Base-by-base conservation (phyloP, 768 basidiomycete genomes). In the Mycena sanguinolenta region DNA sequence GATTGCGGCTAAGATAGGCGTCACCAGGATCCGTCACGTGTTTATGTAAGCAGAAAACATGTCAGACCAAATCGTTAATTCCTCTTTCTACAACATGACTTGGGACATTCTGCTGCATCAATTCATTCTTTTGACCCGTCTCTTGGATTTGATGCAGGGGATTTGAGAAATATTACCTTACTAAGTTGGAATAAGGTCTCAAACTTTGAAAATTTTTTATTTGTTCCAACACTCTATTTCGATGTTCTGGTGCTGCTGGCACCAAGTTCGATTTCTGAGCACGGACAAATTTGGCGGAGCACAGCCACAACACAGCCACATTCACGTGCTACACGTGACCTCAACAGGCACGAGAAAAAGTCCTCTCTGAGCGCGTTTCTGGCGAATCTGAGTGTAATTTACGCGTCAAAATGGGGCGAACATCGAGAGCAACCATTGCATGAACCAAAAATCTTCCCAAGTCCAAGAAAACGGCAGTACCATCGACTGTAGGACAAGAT, bases 381-480 rank as follows among this genome's bases (percentile, higher is more conserved):
- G 36, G 57, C n/a, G 36, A 12, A 2, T 39, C 13, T 1, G 10
- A n/a, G 23, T 14, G 13, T 14, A 23, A 25, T 58, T 39, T 39
- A 39, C 57, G 36, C 36, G 57, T 58, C 57, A 58, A 58, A 58
- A 58, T 58, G 36, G n/a, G 7, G 12, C 21, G 36, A 14, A 58
- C 2, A 23, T n/a, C 57, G 4, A 38, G 16, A 23, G 57, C 36
- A 3, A 32, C 27, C 5, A 1, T 27, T 17, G 23, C 36, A 0
- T n/a, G n/a, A 3, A 58, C 57, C 12, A 27, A 25, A n/a, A 58
- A 58, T 36, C 57, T 58, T 12, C 17, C 32, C 57, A 58, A 39
- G 23, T 25, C 12, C 30, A 32, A 55, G 30, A 55, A 32, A 34
- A 55, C 6, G 4, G 36, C n/a, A 38, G 23, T n/a, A 38, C 4